Evolutionary conservation across 768 basidiomycete genomes (phyloP).

Genomic region (Boletus tomentosulus): DNA sequence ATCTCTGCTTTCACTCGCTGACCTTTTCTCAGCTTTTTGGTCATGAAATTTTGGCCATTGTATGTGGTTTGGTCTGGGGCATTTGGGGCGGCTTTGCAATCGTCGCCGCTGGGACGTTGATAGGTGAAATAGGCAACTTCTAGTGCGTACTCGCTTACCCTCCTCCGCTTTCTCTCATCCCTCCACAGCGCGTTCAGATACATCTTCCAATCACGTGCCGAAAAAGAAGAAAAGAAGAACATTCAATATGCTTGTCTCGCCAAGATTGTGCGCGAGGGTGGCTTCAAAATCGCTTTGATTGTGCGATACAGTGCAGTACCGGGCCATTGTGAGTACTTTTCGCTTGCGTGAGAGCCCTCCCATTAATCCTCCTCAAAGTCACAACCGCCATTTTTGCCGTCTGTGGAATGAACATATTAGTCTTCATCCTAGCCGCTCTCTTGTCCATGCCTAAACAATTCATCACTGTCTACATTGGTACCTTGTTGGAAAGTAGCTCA

Average conservation of each 20-base stretch:
- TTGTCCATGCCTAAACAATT: slow-evolving; percentile 89
- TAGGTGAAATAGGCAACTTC: slow-evolving; percentile 86
- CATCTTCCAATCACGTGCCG: slow-evolving; percentile 68
- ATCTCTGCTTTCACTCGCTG: background rate
- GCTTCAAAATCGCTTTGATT: slow-evolving; percentile 78
- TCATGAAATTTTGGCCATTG: slow-evolving; percentile 84
- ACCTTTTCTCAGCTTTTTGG: slow-evolving; percentile 63
- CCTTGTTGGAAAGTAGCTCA: slow-evolving; percentile 54
- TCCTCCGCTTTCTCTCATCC: slow-evolving; percentile 9
- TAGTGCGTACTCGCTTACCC: slow-evolving; percentile 49
- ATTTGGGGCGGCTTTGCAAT: slow-evolving; percentile 85
- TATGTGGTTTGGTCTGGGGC: slow-evolving; percentile 91
- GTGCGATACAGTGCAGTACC: slow-evolving; percentile 81
- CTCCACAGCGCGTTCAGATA: slow-evolving; percentile 72
- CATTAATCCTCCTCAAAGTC: slow-evolving; percentile 40
- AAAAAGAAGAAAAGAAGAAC: slow-evolving; percentile 61
- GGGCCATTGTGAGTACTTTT: slow-evolving; percentile 62
- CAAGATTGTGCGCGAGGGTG: slow-evolving; percentile 77
- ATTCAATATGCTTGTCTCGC: slow-evolving; percentile 60
- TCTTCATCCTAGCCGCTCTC: slow-evolving; percentile 75
- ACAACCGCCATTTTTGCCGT: slow-evolving; percentile 86
- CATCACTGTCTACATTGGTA: slow-evolving; percentile 87
- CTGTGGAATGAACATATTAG: slow-evolving; percentile 79
- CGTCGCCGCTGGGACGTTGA: slow-evolving; percentile 74
- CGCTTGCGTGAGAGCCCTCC: background rate